phyloP scores from a whole-genome alignment of 1,284 basidiomycete genomes.

The Thecaphora thlaspeos region DNA sequence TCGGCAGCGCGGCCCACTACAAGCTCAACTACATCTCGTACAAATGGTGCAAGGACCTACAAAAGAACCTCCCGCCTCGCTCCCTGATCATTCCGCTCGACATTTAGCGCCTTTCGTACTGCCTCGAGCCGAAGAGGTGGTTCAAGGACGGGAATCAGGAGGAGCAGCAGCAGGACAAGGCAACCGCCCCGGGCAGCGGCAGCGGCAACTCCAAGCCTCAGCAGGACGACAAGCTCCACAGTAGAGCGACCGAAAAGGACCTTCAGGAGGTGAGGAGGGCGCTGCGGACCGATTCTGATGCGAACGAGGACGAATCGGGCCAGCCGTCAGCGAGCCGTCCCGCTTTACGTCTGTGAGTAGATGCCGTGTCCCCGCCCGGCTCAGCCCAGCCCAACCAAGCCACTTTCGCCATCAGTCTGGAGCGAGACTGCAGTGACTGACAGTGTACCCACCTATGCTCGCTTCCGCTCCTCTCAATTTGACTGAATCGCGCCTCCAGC shows the following conservation, averaged over 20 bases:
- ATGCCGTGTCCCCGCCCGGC: no score
- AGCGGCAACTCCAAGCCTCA: not conserved
- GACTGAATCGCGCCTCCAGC: not conserved
- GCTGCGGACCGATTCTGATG: not conserved
- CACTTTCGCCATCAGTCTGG: no score
- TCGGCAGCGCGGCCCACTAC: not conserved
- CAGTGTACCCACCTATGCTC: no score
- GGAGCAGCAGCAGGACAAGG: not conserved
- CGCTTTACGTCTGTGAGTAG: not conserved
- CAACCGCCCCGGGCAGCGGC: not conserved
- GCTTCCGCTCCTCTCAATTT: not conserved
- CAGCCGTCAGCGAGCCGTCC: no score
- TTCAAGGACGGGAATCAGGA: not conserved
- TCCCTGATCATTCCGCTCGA: not conserved
- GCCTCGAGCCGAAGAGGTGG: not conserved
- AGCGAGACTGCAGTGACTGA: no score
- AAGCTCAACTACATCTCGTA: not conserved
- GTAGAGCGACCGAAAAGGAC: not conserved
- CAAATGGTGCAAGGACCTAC: not conserved
- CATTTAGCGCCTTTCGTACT: not conserved
- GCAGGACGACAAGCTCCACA: not conserved
- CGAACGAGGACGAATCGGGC: not conserved
- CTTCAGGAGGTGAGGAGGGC: not conserved
- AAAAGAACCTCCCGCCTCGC: not conserved
- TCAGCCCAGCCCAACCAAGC: no score